Evolutionary conservation across 2,329 filamentous ascomycete species (phyloP).

Genomic region (Cladophialophora exuberans): DNA sequence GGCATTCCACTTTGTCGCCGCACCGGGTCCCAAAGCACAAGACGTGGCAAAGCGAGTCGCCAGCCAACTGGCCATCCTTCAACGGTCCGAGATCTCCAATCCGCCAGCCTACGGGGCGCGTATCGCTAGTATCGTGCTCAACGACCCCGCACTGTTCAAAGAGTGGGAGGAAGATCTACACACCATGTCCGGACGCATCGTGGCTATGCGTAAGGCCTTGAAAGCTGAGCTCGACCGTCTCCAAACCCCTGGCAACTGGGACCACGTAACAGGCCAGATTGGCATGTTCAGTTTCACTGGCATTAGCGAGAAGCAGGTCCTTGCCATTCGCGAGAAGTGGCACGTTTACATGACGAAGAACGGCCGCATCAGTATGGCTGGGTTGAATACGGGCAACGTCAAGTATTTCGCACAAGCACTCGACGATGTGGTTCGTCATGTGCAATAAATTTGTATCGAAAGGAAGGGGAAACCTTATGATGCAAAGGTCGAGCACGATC

Average conservation of each 20-base stretch:
- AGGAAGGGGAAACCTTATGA: too few species aligned
- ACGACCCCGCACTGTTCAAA: slow-evolving; percentile 77
- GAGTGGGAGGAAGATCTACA: slow-evolving; percentile 92
- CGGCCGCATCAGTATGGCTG: slow-evolving; percentile 96
- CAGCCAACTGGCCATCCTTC: slow-evolving; percentile 88
- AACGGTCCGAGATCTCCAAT: slow-evolving; percentile 97
- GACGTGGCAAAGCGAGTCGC: slow-evolving; percentile 67
- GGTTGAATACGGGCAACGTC: slow-evolving; percentile 88
- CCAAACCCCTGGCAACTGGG: slow-evolving; percentile 87
- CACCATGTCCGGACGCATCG: slow-evolving; percentile 95
- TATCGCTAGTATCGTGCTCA: slow-evolving; percentile 82
- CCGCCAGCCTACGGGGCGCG: slow-evolving; percentile 92
- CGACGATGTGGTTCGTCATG: slow-evolving; percentile 70
- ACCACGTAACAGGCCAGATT: slow-evolving; percentile 97
- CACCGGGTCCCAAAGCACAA: slow-evolving; percentile 68
- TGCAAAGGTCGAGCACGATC: too few species aligned
- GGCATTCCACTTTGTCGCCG: slow-evolving; percentile 90
- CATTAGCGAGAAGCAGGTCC: slow-evolving; percentile 53
- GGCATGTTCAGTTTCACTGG: slow-evolving; percentile 94
- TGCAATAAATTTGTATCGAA: too few species aligned
- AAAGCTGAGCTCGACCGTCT: slow-evolving; percentile 80
- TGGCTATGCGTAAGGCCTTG: slow-evolving; percentile 81
- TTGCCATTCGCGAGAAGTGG: slow-evolving; percentile 50
- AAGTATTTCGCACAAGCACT: slow-evolving; percentile 92
- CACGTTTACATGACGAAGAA: slow-evolving; percentile 79